These are phyloP conservation scores for Lasiosphaeria ovina DNA, from an alignment of 495 filamentous ascomycete species.

Conservation along the genomic window DNA sequence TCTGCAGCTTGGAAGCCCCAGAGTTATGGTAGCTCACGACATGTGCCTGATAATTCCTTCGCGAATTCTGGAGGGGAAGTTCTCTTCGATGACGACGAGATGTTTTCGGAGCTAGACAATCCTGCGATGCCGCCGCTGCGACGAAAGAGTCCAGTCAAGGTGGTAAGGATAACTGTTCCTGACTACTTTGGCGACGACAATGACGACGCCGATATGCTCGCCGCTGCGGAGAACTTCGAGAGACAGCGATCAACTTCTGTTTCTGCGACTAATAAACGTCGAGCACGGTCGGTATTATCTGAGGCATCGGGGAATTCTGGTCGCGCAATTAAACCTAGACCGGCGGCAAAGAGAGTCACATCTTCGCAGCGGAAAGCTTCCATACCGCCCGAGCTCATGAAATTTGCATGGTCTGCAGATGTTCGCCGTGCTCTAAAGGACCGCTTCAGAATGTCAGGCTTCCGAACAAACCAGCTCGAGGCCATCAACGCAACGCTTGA, in stretches of 20 bases:
- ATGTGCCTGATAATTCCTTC: conserved; percentile 8
- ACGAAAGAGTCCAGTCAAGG: conserved; percentile 9
- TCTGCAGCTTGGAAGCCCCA: conserved; percentile 5
- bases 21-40: background rate
- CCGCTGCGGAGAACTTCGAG: conserved; percentile 58
- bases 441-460: conserved; percentile 78
- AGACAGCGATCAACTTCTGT: conserved; percentile 35
- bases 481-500: conserved; percentile 89
- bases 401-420: conserved; percentile 77
- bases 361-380: conserved; percentile 22
- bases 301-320: conserved; percentile 39
- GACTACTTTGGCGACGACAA: conserved; percentile 65
- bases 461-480: conserved; percentile 88
- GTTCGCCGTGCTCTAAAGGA: conserved; percentile 74
- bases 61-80: conserved; percentile 36
- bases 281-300: conserved; percentile 32
- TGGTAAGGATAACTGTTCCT: conserved; percentile 11
- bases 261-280: conserved; percentile 19
- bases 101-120: conserved; percentile 20
- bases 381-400: conserved; percentile 42
- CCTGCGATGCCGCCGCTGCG: background rate
- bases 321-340: conserved; percentile 28
- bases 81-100: conserved; percentile 43
- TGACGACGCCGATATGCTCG: conserved; percentile 71
- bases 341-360: conserved; percentile 26